Conservation (phyloP, 1,139 yeast species). For the Groenewaldozyma auringiensis region DNA sequence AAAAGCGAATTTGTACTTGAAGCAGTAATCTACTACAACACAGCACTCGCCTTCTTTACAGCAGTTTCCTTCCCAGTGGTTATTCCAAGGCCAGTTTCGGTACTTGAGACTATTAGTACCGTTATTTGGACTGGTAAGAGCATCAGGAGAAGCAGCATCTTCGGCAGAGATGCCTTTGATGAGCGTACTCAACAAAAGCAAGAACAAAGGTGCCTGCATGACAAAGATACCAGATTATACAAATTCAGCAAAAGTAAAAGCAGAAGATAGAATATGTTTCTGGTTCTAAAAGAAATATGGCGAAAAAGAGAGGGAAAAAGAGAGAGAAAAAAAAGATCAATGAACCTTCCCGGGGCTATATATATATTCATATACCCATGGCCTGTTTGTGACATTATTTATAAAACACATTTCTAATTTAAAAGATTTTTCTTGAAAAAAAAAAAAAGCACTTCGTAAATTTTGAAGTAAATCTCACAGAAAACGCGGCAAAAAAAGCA, state of each 20-base stretch:
- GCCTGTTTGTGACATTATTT: not conserved
- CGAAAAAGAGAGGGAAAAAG: not conserved
- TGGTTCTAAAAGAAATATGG: not conserved
- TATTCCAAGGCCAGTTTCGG: constrained; percentile 5
- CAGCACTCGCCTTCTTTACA: constrained; percentile 19
- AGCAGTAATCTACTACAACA: constrained; percentile 18
- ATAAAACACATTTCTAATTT: not conserved
- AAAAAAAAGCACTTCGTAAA: not conserved
- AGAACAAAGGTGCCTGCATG: not conserved
- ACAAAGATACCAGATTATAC: not conserved
- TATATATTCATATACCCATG: constrained; percentile 1
- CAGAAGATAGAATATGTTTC: not conserved
- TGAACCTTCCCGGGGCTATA: not conserved
- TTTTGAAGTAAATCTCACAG: no score
- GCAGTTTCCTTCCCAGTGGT: constrained; percentile 17
- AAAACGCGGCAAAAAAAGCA: no score
- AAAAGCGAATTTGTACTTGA: constrained; percentile 18
- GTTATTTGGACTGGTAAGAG: not conserved
- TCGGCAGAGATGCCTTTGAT: not conserved
- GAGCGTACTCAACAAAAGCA: not conserved
- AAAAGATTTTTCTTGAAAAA: not conserved
- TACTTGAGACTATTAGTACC: not conserved
- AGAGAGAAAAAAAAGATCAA: not conserved
- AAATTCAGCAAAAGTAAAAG: not conserved
- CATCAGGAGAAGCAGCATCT: not conserved